These are phyloP conservation scores for Clohesyomyces aquaticus DNA, from an alignment of 495 filamentous ascomycete genomes.

Conservation along the genomic window DNA sequence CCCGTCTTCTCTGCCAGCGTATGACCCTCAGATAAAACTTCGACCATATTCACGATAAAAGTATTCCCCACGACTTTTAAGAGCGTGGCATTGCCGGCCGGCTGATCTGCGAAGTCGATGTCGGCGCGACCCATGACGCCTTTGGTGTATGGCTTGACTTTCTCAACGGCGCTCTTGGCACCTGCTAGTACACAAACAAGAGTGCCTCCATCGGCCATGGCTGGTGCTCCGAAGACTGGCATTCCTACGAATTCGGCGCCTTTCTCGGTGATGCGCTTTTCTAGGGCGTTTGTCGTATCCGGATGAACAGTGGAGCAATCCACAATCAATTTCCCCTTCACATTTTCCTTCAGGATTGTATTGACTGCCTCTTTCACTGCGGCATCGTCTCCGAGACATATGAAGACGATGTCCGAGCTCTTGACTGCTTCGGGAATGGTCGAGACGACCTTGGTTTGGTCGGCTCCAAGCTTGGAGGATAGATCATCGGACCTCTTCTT, in stretches of 20 bases:
- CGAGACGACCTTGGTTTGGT: slow-evolving; percentile 63
- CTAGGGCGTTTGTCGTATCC: slow-evolving; percentile 70
- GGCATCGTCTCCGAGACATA: slow-evolving; percentile 77
- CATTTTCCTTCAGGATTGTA: slow-evolving; percentile 50
- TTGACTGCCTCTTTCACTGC: slow-evolving; percentile 64
- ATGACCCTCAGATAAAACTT: slow-evolving; percentile 74
- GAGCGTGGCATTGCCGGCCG: slow-evolving; percentile 59
- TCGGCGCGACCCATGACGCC: slow-evolving; percentile 74
- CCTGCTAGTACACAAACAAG: slow-evolving; percentile 81
- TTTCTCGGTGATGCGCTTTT: slow-evolving; percentile 56
- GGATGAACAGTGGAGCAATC: slow-evolving; percentile 91
- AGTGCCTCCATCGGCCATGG: slow-evolving; percentile 74
- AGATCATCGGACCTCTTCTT: slow-evolving; percentile 47
- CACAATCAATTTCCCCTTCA: slow-evolving; percentile 72
- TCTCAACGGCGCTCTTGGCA: slow-evolving; percentile 60
- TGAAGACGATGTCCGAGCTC: slow-evolving; percentile 78
- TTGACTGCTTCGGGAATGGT: slow-evolving; percentile 68
- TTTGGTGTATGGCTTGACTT: slow-evolving; percentile 72
- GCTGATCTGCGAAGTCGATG: slow-evolving; percentile 70
- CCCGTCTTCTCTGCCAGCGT: slow-evolving; percentile 80
- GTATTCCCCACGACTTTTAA: slow-evolving; percentile 88
- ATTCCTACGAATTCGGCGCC: slow-evolving; percentile 77
- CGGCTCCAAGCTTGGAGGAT: slow-evolving; percentile 45
- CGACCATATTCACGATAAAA: slow-evolving; percentile 82
- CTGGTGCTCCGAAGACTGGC: slow-evolving; percentile 82